phyloP scores from a whole-genome alignment of 1,139 yeast species.

The Kurtzmaniella quercitrusa region DNA sequence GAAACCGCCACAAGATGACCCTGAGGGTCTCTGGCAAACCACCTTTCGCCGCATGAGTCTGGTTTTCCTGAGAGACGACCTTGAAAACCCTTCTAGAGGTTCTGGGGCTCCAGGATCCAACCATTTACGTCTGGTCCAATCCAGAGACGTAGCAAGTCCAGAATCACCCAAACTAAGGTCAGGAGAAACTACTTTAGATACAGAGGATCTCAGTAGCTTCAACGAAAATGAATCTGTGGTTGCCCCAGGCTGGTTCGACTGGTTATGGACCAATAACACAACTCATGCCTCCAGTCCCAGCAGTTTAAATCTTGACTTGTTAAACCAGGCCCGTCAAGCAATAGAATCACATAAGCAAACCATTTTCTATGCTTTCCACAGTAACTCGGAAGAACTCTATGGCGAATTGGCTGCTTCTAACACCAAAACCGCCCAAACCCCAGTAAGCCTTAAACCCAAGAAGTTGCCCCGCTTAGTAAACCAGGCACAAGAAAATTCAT shows the following conservation, averaged over 20 bases:
- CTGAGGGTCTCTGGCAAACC: neutral
- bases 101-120: neutral
- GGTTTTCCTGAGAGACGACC: neutral
- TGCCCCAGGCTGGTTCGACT: neutral
- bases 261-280: neutral
- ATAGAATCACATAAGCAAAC: constrained; percentile 32
- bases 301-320: constrained; percentile 13
- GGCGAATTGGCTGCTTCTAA: constrained; percentile 38
- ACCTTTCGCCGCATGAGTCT: neutral
- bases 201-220: neutral
- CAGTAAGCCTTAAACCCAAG: constrained; percentile 32
- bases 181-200: neutral
- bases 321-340: constrained; percentile 30
- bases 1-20: neutral
- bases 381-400: constrained; percentile 16
- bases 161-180: neutral
- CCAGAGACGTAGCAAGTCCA: neutral
- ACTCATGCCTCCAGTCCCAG: neutral
- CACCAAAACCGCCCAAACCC: constrained; percentile 35
- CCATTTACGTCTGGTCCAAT: neutral
- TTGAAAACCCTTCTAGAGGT: neutral
- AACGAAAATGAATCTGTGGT: neutral
- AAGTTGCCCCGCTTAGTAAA: constrained; percentile 33
- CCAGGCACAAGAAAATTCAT: constrained; percentile 28
- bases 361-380: constrained; percentile 33